A percentile compares a stretch with the other conserved stretches of the same genome.
phyloP scores from a whole-genome alignment of 768 basidiomycete genomes.

The Pleurotus cornucopiae region DNA sequence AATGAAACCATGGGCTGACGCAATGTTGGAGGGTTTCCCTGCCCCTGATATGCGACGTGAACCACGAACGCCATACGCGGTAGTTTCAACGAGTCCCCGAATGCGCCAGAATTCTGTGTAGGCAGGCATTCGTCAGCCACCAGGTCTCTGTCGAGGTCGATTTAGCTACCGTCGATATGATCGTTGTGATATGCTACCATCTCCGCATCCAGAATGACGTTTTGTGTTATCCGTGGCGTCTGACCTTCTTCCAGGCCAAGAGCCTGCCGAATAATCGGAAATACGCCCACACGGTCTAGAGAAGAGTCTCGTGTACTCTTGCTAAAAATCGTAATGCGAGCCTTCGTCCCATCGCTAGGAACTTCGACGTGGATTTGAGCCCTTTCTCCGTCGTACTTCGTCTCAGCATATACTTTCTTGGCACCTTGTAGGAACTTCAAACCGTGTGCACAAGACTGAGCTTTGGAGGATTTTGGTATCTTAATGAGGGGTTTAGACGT shows the following conservation, averaged over 20 bases:
- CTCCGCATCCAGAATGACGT: slow-evolving; percentile 74
- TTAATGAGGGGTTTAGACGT: slow-evolving; percentile 16
- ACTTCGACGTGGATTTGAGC: slow-evolving; percentile 85
- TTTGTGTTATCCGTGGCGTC: slow-evolving; percentile 26
- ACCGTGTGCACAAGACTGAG: slow-evolving; percentile 53
- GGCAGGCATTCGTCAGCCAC: not conserved
- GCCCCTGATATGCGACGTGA: slow-evolving; percentile 16
- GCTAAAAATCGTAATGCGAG: slow-evolving; percentile 75
- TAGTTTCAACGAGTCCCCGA: slow-evolving; percentile 50
- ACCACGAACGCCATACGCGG: slow-evolving; percentile 51
- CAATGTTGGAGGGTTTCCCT: slow-evolving; percentile 14
- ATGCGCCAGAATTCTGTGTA: slow-evolving; percentile 73
- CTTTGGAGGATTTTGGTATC: slow-evolving; percentile 86
- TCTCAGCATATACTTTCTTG: slow-evolving; percentile 74
- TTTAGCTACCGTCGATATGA: slow-evolving; percentile 63
- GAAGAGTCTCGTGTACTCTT: slow-evolving; percentile 88
- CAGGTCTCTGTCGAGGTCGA: not conserved
- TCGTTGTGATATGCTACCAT: slow-evolving; percentile 80
- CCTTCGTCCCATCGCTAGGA: slow-evolving; percentile 21
- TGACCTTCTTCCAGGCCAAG: slow-evolving; percentile 36
- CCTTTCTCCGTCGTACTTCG: slow-evolving; percentile 94
- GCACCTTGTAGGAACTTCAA: slow-evolving; percentile 38
- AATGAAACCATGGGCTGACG: slow-evolving; percentile 2
- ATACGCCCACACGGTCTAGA: slow-evolving; percentile 65
- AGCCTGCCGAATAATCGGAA: slow-evolving; percentile 52